Base-by-base conservation (phyloP, 1,139 yeast species). In the Debaryomycetaceae sp. region DNA sequence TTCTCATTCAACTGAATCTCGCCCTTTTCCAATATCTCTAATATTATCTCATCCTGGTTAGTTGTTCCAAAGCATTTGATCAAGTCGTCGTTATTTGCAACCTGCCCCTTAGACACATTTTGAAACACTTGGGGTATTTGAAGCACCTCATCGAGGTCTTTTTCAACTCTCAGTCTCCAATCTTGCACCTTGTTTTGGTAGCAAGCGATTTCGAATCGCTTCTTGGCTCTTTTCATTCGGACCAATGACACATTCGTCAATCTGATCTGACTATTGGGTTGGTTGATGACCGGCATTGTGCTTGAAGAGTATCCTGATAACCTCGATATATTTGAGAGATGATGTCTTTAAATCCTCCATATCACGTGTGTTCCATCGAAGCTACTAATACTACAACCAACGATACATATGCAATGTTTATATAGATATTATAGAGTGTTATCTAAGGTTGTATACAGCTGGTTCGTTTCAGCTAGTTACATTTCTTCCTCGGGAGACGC, bases 131-230 rank as follows among this genome's bases (percentile, higher is more conserved):
- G 97, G n/a, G 91, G 97, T 43, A 93, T 90, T 61, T 93, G 99
- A 37, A 93, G 71, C 5, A 93, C 99, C 61, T 93, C 99, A 67
- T 93, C 99, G 9, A 95, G 64, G 61, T 93, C 97, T 55, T 88
- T 93, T 60, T 95, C 99, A 8, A 83, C 85, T 62, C 85, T 90
- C 61, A 80, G 79, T 56, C 97, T 75, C 84, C 93, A 93, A 65
- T 93, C 99, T 60, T 91, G 98, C 9, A 93, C 97, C 60, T 95
- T 93, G 59, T 93, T 93, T 59, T 89, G 97, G 63, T 93, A 93
- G 61, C 99, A 93, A 0, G 98, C 99, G 40, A 95, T 80, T 65
- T 93, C 99, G 58, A 90, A 93, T 51, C 97, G 72, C 65, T 88
- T 87, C 60, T 88, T 88, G 31, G 93, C 96, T 61, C 87, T 89